Evolutionary conservation across 2,329 filamentous ascomycete genomes (phyloP).

Genomic region (Blastomyces emzantsi): DNA sequence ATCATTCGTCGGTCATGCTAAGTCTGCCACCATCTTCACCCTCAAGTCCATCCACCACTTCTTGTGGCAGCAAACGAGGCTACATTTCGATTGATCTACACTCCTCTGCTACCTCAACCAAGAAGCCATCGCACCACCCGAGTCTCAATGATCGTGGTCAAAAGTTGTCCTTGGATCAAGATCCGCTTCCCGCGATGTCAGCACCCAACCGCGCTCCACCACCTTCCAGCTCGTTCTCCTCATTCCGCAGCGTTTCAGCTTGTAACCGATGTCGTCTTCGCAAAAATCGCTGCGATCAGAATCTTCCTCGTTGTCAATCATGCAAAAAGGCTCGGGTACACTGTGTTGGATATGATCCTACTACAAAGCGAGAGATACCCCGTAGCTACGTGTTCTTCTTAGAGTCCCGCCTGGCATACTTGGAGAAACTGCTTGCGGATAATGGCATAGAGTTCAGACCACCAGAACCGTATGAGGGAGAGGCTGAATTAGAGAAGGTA

Average conservation of each 20-base stretch:
- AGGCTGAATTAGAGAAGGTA: constrained; percentile 14
- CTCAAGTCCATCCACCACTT: constrained; percentile 24
- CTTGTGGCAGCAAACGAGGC: constrained; percentile 31
- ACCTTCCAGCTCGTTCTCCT: constrained; percentile 29
- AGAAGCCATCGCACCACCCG: constrained; percentile 12
- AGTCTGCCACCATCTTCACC: constrained; percentile 23
- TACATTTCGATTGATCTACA: constrained; percentile 24
- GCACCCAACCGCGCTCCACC: constrained; percentile 14
- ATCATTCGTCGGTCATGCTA: constrained; percentile 24
- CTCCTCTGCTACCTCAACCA: constrained; percentile 13
- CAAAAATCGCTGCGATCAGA: constrained; percentile 94
- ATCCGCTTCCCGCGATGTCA: constrained; percentile 16
- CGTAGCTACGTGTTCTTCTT: constrained; percentile 91
- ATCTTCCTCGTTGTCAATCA: constrained; percentile 77
- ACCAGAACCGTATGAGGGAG: constrained; percentile 56
- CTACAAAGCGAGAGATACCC: constrained; percentile 91
- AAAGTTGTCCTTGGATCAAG: constrained; percentile 6
- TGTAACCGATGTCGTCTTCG: constrained; percentile 86
- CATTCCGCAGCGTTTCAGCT: constrained; percentile 80
- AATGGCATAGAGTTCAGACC: constrained; percentile 65
- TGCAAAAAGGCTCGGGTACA: constrained; percentile 88
- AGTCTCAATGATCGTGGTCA: constrained; percentile 15
- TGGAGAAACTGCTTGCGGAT: constrained; percentile 64
- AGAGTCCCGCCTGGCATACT: constrained; percentile 72
- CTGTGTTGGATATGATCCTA: constrained; percentile 93